A percentile compares a stretch with the other conserved stretches of the same genome.
These are phyloP conservation scores for Aspergillus indologenus DNA, from an alignment of 495 filamentous ascomycete genomes.

Conservation along the genomic window DNA sequence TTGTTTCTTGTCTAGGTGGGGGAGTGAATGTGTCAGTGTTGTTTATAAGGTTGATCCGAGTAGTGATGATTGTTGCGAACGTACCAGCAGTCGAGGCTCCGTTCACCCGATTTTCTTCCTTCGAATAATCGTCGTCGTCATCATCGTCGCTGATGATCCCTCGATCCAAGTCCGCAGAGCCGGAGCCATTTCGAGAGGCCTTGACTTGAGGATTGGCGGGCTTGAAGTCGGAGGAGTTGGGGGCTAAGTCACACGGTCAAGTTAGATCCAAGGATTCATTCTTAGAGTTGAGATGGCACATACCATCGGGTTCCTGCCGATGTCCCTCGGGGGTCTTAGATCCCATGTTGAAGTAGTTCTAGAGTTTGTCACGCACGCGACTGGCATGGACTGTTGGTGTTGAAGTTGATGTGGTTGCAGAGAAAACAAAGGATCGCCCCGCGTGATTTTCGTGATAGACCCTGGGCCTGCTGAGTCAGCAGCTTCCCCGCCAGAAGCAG, in stretches of 20 bases:
- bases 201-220: slow-evolving; percentile 19
- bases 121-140: slow-evolving; percentile 52
- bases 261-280: too few relatives aligned
- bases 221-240: slow-evolving; percentile 22
- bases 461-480: slow-evolving; percentile 10
- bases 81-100: slow-evolving; percentile 14
- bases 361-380: not conserved
- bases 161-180: slow-evolving; percentile 30
- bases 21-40: not conserved
- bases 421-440: slow-evolving; percentile 12
- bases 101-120: slow-evolving; percentile 18
- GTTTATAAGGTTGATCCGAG: not conserved
- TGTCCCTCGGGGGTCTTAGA: slow-evolving; percentile 17
- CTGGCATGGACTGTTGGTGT: not conserved
- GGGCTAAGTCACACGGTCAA: not conserved
- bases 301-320: slow-evolving; percentile 14
- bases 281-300: not conserved
- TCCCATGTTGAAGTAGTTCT: slow-evolving; percentile 10
- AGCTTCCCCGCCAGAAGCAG: not conserved
- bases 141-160: slow-evolving; percentile 46
- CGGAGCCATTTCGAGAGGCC: slow-evolving; percentile 38
- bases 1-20: slow-evolving; percentile 43
- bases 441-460: not conserved
- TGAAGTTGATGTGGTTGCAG: not conserved
- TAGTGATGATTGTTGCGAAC: slow-evolving; percentile 5